Base-by-base conservation (phyloP, 345 rosid species). In the Leavenworthia alabamica region DNA sequence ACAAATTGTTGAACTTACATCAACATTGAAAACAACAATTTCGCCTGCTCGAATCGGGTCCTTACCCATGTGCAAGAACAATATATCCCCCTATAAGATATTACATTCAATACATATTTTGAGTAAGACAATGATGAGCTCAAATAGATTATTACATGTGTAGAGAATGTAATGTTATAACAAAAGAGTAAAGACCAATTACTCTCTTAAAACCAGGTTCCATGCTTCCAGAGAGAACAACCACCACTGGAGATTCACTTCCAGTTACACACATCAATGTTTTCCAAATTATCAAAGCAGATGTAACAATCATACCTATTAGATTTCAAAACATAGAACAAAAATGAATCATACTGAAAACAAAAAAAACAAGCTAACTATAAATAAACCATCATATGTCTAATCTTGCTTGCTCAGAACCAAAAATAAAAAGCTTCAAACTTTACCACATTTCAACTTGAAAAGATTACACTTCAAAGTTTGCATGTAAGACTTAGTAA, bases 141-240 rank as follows among this genome's bases (percentile, higher is more conserved):
- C n/a, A n/a, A n/a, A n/a, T n/a, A n/a, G n/a, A n/a, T n/a, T n/a
- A n/a, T n/a, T n/a, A n/a, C 24, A 2, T 3, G 2, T 2, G 24
- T 23, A 23, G 24, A 23, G 24, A 23, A 4, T 3, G 52, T 6
- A 42, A 33, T 13, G 9, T n/a, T 4, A 1, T 29, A 15, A n/a
- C 7, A 17, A 46, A 57, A 26, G 26, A 32, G 2, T 1, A 3
- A 47, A 33, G 33, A 23, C 17, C 2, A 68, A 37, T 62, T 50
- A 83, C 86, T 67, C 88, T 70, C 67, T 80, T 66, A 70, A 90
- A 87, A 53, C 86, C 96, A 11, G 93, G 97, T 64, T 87, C 93
- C 93, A 87, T 85, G 49, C 96, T 87, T 31, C 68, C 89, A 14
- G 93, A 67, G 13, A 90, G 82, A 63, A 83, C 86, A 61, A 87